phyloP scores from a whole-genome alignment of 73 alveolate genomes.

The Paramecium sonneborni region DNA sequence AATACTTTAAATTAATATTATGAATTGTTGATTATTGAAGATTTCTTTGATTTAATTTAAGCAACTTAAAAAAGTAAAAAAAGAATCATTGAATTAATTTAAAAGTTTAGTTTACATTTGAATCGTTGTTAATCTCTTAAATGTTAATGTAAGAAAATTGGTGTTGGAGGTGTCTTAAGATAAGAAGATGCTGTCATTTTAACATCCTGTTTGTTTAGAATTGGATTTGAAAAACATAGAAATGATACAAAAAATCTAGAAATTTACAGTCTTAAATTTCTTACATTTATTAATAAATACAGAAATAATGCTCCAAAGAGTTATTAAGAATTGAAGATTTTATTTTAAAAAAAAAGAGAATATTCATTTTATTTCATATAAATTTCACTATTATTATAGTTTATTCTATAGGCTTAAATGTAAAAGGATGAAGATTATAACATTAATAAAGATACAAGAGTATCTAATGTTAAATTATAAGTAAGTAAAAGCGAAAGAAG shows the following conservation, averaged over 20 bases:
- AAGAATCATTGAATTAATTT: neutral
- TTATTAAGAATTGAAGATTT: conserved; percentile 18
- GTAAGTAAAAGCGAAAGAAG: conserved; percentile 42
- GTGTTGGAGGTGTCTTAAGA: conserved; percentile 11
- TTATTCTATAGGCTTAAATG: neutral
- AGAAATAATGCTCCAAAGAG: conserved; percentile 19
- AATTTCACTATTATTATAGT: neutral
- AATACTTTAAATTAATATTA: conserved; percentile 9
- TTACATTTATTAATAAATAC: neutral
- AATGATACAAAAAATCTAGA: neutral
- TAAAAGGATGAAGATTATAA: conserved; percentile 39
- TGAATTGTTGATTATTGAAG: conserved; percentile 2
- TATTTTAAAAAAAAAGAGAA: conserved; percentile 9
- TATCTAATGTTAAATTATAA: conserved; percentile 34
- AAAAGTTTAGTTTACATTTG: conserved; percentile 1
- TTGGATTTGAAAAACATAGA: conserved; percentile 30
- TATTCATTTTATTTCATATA: conserved; percentile 1
- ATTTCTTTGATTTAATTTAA: conserved; percentile 21
- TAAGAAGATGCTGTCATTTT: neutral
- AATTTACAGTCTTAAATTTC: conserved; percentile 19
- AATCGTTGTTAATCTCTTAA: neutral
- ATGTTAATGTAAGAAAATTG: conserved; percentile 24
- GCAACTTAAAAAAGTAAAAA: neutral
- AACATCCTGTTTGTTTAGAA: neutral
- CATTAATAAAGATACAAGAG: conserved; percentile 2